Conservation (phyloP, 108 stramenopile species). For the Cyclotella choctawhatcheeana region DNA sequence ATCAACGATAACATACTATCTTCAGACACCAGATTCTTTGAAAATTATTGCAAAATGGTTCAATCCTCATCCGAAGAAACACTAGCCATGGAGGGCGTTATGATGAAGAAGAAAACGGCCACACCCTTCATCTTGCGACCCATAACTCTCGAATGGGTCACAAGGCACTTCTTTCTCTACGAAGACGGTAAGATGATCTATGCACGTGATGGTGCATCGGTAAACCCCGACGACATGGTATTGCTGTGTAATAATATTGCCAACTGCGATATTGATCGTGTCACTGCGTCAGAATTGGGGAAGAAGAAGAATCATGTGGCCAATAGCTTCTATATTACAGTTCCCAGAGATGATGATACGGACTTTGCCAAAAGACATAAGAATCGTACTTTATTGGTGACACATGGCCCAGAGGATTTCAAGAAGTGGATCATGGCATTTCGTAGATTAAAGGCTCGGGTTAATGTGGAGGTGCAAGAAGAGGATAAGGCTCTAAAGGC, state of each 20-base stretch:
- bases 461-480: conserved; percentile 9
- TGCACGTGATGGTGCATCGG: not conserved
- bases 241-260: conserved; percentile 25
- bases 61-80: not conserved
- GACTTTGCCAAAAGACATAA: conserved; percentile 1
- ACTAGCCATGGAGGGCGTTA: conserved; percentile 19
- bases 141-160: conserved; percentile 31
- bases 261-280: conserved; percentile 21
- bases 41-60: not conserved
- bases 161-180: conserved; percentile 34
- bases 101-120: conserved; percentile 35
- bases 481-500: not conserved
- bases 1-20: not conserved
- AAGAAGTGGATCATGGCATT: conserved; percentile 33
- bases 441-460: conserved; percentile 20
- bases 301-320: conserved; percentile 12
- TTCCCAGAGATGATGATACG: not conserved
- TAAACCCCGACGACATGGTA: conserved; percentile 3
- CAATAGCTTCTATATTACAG: conserved; percentile 39
- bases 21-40: not conserved
- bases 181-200: conserved; percentile 34
- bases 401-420: conserved; percentile 32
- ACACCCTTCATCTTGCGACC: conserved; percentile 15
- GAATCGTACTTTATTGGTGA: conserved; percentile 20
- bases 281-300: conserved; percentile 13